Base-by-base conservation (phyloP, 495 filamentous ascomycete genomes). In the Xylaria palmicola region DNA sequence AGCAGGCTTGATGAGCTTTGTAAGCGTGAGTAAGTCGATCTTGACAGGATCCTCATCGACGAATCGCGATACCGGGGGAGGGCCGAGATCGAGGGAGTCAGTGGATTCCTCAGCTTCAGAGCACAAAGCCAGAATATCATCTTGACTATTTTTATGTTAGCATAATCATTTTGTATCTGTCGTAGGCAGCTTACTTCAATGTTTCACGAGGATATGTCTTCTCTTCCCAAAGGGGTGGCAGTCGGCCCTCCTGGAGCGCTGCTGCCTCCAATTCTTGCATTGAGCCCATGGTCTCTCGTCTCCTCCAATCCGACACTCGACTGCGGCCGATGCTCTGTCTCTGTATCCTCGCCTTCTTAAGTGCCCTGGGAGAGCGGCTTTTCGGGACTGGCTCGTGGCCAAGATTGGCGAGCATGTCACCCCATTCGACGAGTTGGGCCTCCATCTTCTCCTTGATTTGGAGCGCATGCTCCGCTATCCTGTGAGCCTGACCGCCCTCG, bases 221-320 rank as follows among this genome's bases (percentile, higher is more conserved):
- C 68, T 90, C 87, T 74, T 98, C 94, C 51, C 86, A 70, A 50
- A 98, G 97, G 0, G 89, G 85, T 7, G 93, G 90, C 56, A 98
- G 72, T 64, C 82, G 82, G 30, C 87, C 89, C 64, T 90, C 86
- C 65, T 81, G 78, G 43, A 74, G 68, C 63, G 84, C 80, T 10
- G 80, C 68, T 20, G 73, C 74, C 56, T 88, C 86, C 20, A 75
- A 68, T 52, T 85, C 83, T 60, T 74, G 57, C 65, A 65, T 72
- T 20, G 67, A 72, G 30, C 57, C 81, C 68, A 67, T 59, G 61
- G 81, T 70, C 64, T 81, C 68, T 47, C 83, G 71, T 68, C 79
- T 64, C 73, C 74, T 69, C 63, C 76, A 72, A 54, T 77, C 71
- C 15, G 81, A 70, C 32, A 72, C 69, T 48, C 75, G 75, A n/a